phyloP scores from a whole-genome alignment of 192 early-diverging fungal genomes.

The Rhizophagus clarus region DNA sequence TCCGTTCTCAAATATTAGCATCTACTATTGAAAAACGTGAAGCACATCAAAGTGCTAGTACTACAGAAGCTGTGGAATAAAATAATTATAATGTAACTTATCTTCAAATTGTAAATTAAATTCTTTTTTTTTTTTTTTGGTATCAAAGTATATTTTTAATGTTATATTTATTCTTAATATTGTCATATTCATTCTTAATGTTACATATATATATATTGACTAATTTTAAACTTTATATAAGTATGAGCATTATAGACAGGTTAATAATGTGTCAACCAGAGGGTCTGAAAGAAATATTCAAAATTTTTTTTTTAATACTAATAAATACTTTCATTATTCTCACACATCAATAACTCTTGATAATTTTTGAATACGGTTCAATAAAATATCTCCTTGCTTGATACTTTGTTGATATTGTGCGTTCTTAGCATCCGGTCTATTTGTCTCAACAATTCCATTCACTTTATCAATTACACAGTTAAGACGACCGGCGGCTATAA shows the following conservation, averaged over 20 bases:
- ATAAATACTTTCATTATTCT: slow-evolving; percentile 2
- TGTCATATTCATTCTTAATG: too few relatives aligned
- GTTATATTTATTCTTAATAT: too few relatives aligned
- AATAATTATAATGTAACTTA: background rate
- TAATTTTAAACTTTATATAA: too few relatives aligned
- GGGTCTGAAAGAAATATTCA: too few relatives aligned
- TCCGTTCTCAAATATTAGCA: slow-evolving; percentile 87
- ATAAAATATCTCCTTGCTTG: slow-evolving; percentile 93
- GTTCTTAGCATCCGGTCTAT: slow-evolving; percentile 98
- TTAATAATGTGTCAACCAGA: too few relatives aligned
- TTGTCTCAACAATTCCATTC: slow-evolving; percentile 94
- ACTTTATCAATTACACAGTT: slow-evolving; percentile 99
- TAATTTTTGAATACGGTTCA: slow-evolving; percentile 96
- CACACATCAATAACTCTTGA: slow-evolving; percentile 90
- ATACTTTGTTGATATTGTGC: slow-evolving; percentile 96
- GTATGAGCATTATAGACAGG: too few relatives aligned
- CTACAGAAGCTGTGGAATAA: slow-evolving; percentile 19
- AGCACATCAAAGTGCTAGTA: slow-evolving; percentile 36
- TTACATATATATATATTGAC: too few relatives aligned
- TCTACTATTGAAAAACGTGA: slow-evolving; percentile 92
- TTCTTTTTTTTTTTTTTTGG: too few relatives aligned
- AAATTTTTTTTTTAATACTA: background rate
- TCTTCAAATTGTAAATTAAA: too few relatives aligned
- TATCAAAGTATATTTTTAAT: too few relatives aligned
- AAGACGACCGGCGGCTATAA: slow-evolving; percentile 93